A percentile compares a stretch with the other conserved stretches of the same genome.
Conservation (phyloP, 306 rosid species). For the Prunus salicina region DNA sequence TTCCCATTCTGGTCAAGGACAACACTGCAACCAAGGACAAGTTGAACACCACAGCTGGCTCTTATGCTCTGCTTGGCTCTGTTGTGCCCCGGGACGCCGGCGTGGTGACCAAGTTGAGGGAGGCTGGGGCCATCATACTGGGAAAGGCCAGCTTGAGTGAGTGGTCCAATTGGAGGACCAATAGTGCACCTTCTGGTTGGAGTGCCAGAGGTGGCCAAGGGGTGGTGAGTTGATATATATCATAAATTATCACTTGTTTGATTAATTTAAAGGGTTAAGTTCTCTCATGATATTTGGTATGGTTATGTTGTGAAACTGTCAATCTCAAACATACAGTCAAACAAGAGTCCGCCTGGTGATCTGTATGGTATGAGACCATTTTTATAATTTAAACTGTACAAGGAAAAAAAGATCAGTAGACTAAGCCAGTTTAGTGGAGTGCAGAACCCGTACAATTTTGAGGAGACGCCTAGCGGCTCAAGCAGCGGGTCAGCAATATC, state of each 20-base stretch:
- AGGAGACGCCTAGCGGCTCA: slow-evolving; percentile 53
- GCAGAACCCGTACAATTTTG: slow-evolving; percentile 60
- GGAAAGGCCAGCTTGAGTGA: slow-evolving; percentile 56
- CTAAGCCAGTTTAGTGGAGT: neutral
- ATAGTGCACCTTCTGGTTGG: slow-evolving; percentile 35
- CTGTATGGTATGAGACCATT: neutral
- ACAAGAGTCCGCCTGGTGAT: neutral
- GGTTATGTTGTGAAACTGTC: neutral
- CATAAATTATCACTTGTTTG: neutral
- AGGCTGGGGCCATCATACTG: slow-evolving; percentile 52
- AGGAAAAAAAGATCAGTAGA: neutral
- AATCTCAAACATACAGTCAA: neutral
- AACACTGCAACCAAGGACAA: slow-evolving; percentile 48
- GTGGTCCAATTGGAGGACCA: slow-evolving; percentile 48
- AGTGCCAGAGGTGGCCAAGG: slow-evolving; percentile 55
- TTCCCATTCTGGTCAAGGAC: slow-evolving; percentile 65
- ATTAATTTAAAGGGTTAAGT: neutral
- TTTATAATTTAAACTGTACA: neutral
- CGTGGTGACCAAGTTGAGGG: slow-evolving; percentile 49
- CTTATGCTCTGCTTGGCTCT: slow-evolving; percentile 61
- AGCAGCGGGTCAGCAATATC: slow-evolving; percentile 65
- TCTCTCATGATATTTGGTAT: neutral
- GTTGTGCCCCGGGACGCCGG: slow-evolving; percentile 56
- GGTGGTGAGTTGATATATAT: slow-evolving; percentile 27
- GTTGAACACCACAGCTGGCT: slow-evolving; percentile 59